Base-by-base conservation (phyloP, 2,329 filamentous ascomycete genomes). In the Berkeleyomyces basicola region DNA sequence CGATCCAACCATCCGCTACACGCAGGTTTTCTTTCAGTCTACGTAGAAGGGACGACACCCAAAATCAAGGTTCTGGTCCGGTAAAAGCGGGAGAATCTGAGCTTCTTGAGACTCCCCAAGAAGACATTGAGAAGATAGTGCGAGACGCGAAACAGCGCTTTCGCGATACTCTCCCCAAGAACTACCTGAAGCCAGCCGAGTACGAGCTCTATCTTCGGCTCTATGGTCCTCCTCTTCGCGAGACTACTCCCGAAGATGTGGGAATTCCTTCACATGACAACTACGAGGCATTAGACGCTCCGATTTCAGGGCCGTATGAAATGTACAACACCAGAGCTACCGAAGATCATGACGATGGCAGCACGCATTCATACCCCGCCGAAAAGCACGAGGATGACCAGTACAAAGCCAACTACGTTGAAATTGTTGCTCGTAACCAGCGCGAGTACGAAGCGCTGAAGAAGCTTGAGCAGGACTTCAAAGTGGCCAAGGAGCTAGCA, bases 141-240 rank as follows among this genome's bases (percentile, higher is more conserved):
- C 82, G 87, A 63, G 78, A 83, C 67, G 86, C 88, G 43, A 83
- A 86, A 68, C 85, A 88, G 66, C 78, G 82, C 7, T 95, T 90
- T 71, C 86, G 90, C 65, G 85, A 93, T 69, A 84, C 80, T 0
- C 73, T 96, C 33, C 91, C 91, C 0, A 81, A 83, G 40, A 84
- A 80, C 42, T 82, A 88, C 68, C 72, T 96, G 60, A 83, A 78
- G 42, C 77, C 79, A 0, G 81, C 86, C 61, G 90, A 96, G 71
- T 84, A 86, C 68, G 76, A 75, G 58, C 75, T 95, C 0, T 96
- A 95, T 72, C 83, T 87, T 70, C 79, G 90, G 66, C 74, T 95
- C 14, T 96, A 93, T 71, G 92, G 91, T 1, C 78, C 84, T 42
- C 89, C 90, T 1, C 71, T 88, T 65, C 78, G 84, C 49, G 78